Evolutionary conservation across 2,329 filamentous ascomycete genomes (phyloP), one percentile per base, ranked within the genome.

Genomic region (Aureobasidium vineae): DNA sequence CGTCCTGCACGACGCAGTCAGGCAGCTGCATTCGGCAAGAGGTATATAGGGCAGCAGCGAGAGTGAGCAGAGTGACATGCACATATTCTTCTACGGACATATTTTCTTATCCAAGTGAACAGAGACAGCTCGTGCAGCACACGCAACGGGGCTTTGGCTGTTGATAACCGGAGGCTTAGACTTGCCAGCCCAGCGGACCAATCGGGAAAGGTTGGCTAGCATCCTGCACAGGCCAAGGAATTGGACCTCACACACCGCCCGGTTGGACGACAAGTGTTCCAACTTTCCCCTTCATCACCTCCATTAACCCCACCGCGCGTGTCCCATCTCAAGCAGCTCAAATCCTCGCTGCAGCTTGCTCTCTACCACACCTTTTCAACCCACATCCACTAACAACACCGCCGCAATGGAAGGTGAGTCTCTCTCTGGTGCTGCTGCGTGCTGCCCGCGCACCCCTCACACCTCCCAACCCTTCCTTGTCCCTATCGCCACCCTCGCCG

Each of bases 371-470:
- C 45, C 43, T 33, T 50, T 23, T 33, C 28, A 54, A 54, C 7
- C 23, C 50, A 41, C 54, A 66, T 60, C 52, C 26, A 66, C 64
- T 36, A 50, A 59, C 36, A 66, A 59, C 68, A 69, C 70, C 72
- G 70, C 66, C 72, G 69, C 70, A 69, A 74, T 74, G 73, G 73
- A 74, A 70, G 73, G 73, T 74, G 73, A 71, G 71, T 64, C 36
- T 64, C 45, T n/a, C 47, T 23, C 19, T 45, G n/a, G 15, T 31
- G 36, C 40, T 31, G 10, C n/a, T 16, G 13, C 8, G 54, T 59
- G 54, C 54, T 64, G 61, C 68, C 45, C 31, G 64, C 65, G 63
- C 68, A 26, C 57, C 41, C 47, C 66, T 63, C 63, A 57, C 40
- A 36, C 67, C 38, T 21, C 47, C 41, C 41, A 40, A 50, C 63